Evolutionary conservation across 2,329 filamentous ascomycete species (phyloP).

Genomic region (Onygena corvina): DNA sequence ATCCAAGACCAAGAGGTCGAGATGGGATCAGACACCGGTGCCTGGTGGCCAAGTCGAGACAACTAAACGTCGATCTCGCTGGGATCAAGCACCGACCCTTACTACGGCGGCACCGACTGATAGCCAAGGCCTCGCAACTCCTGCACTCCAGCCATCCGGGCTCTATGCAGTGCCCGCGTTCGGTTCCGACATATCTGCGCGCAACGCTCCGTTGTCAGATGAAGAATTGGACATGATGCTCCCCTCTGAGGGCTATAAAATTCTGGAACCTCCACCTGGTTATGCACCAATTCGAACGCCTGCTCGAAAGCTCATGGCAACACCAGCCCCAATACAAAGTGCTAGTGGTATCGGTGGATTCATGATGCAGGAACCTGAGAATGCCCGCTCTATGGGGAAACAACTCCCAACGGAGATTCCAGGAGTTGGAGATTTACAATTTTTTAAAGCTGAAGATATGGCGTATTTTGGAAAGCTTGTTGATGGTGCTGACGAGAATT

Average conservation of each 20-base stretch:
- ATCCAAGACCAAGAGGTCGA: conserved; percentile 59
- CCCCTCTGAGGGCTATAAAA: conserved; percentile 82
- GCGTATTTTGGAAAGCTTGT: conserved; percentile 96
- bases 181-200: conserved; percentile 65
- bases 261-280: conserved; percentile 78
- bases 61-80: conserved; percentile 67
- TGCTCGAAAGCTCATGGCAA: conserved; percentile 60
- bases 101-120: conserved; percentile 59
- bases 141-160: conserved; percentile 53
- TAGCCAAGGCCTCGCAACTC: conserved; percentile 61
- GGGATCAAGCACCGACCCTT: conserved; percentile 72
- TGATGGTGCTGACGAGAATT: conserved; percentile 83
- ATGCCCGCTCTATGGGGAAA: conserved; percentile 68
- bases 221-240: conserved; percentile 89
- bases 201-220: conserved; percentile 74
- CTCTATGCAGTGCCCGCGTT: conserved; percentile 51
- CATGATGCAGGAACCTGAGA: conserved; percentile 94
- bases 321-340: conserved; percentile 51
- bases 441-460: conserved; percentile 98
- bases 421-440: conserved; percentile 88
- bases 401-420: conserved; percentile 86
- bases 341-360: conserved; percentile 62
- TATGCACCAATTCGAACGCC: conserved; percentile 74
- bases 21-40: conserved; percentile 76
- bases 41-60: conserved; percentile 45